These are phyloP conservation scores for Micromonas commoda DNA, from an alignment of 139 green algal genomes.

Conservation along the genomic window DNA sequence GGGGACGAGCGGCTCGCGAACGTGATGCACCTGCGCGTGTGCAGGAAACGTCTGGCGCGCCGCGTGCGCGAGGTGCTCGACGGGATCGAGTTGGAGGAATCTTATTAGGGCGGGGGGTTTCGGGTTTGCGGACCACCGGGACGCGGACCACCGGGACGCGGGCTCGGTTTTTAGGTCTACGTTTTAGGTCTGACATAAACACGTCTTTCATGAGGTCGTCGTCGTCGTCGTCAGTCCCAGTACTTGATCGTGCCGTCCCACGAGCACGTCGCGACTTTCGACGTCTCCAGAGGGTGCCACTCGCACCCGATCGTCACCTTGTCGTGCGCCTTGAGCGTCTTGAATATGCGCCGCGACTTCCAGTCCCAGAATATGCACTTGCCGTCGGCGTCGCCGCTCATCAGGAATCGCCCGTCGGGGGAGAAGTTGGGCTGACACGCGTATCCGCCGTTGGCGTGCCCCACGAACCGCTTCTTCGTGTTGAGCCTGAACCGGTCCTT, in stretches of 20 bases:
- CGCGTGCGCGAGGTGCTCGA: neutral
- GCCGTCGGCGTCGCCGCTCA: conserved; percentile 84
- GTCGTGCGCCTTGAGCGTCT: conserved; percentile 74
- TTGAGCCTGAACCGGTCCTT: conserved; percentile 81
- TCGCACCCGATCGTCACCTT: conserved; percentile 78
- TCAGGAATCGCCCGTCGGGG: conserved; percentile 64
- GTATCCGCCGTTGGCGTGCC: conserved; percentile 78
- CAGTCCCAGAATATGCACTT: conserved; percentile 95
- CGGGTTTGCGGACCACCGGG: too few relatives aligned
- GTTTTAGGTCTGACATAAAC: too few relatives aligned
- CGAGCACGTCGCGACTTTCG: conserved; percentile 86
- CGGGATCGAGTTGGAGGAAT: neutral
- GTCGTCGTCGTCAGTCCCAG: conserved; percentile 74
- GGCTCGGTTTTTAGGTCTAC: too few relatives aligned
- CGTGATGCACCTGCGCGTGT: neutral
- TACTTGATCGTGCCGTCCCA: conserved; percentile 93
- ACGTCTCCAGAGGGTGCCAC: conserved; percentile 90
- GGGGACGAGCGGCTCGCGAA: neutral
- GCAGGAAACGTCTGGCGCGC: neutral
- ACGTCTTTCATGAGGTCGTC: too few relatives aligned
- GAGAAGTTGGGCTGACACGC: conserved; percentile 75
- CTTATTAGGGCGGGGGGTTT: too few relatives aligned
- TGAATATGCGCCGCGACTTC: conserved; percentile 67
- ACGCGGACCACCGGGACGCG: too few relatives aligned
- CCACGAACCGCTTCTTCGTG: conserved; percentile 75